A percentile compares a stretch with the other conserved stretches of the same genome.
Evolutionary conservation across 306 rosid genomes (phyloP).

Genomic region (Rosa lucieae): DNA sequence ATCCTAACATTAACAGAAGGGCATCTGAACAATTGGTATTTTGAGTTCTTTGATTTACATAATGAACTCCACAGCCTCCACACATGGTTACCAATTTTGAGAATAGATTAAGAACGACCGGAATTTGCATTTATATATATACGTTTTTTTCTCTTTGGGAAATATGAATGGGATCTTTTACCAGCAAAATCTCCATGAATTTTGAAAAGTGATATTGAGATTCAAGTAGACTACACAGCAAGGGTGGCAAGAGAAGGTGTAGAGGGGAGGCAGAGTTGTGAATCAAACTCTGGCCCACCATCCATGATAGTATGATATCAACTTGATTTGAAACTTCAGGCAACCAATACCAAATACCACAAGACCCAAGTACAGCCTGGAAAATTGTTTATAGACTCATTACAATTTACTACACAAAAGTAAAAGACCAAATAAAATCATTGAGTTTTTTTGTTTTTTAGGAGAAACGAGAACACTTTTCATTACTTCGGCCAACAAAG

Average conservation of each 20-base stretch:
- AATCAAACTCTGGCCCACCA: background rate
- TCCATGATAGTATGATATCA: conserved; percentile 26
- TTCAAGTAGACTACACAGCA: conserved; percentile 26
- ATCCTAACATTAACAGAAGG: no score
- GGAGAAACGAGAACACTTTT: no score
- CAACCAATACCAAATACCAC: conserved; percentile 25
- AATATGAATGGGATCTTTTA: background rate
- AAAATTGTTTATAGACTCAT: no score
- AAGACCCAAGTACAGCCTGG: no score
- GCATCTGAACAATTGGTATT: background rate
- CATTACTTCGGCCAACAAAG: no score
- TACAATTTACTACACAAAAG: no score
- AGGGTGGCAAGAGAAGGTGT: background rate
- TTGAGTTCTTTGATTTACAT: background rate
- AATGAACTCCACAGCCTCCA: background rate
- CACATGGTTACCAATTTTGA: background rate
- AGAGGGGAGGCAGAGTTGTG: conserved; percentile 26
- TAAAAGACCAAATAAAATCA: no score
- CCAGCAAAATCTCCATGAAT: background rate
- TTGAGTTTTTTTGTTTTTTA: no score
- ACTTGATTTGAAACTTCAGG: conserved; percentile 43
- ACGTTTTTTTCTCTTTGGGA: no score
- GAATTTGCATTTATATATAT: background rate
- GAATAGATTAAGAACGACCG: background rate
- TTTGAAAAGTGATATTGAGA: conserved; percentile 17